Evolutionary conservation across 352 stramenopile species (phyloP), one percentile per base, ranked within the genome.

Genomic region (Vaucheria bursata): DNA sequence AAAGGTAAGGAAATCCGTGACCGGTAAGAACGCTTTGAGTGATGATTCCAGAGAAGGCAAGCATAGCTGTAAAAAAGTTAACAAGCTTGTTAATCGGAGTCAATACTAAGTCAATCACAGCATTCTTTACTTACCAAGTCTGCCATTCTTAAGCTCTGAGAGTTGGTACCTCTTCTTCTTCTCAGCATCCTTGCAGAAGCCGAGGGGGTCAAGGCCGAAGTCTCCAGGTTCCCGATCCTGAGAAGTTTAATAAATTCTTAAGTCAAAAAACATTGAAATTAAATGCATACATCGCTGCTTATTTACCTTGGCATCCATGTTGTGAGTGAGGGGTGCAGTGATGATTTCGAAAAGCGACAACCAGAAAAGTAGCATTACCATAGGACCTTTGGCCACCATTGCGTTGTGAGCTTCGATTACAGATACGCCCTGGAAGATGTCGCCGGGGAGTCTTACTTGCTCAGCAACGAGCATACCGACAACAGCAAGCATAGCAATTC

Each of bases 21-120:
- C 89, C 89, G 45, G 87, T 91, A 38, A 93, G 86, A 73, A 91
- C 88, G 78, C 88, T 84, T 85, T 92, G 88, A 38, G 89, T 93
- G 6, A 88, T 87, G 79, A 93, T 89, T 71, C 88, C 89, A 80
- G 80, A 85, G 84, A 93, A 88, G 39, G 89, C 89, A 36, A 92
- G 71, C 89, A 93, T 93, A 36, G 88, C 89, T 65, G n/a, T n/a
- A n/a, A n/a, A n/a, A n/a, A n/a, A n/a, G n/a, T n/a, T n/a, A n/a
- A n/a, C n/a, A n/a, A n/a, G n/a, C n/a, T n/a, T n/a, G n/a, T n/a
- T n/a, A n/a, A n/a, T n/a, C n/a, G n/a, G n/a, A n/a, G n/a, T n/a
- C n/a, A n/a, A n/a, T n/a, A n/a, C n/a, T n/a, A n/a, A n/a, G n/a
- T n/a, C n/a, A n/a, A n/a, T n/a, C n/a, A n/a, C n/a, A n/a, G n/a